phyloP scores from a whole-genome alignment of 1,284 basidiomycete species.

The Xerocomus cyaneibrunnescens region DNA sequence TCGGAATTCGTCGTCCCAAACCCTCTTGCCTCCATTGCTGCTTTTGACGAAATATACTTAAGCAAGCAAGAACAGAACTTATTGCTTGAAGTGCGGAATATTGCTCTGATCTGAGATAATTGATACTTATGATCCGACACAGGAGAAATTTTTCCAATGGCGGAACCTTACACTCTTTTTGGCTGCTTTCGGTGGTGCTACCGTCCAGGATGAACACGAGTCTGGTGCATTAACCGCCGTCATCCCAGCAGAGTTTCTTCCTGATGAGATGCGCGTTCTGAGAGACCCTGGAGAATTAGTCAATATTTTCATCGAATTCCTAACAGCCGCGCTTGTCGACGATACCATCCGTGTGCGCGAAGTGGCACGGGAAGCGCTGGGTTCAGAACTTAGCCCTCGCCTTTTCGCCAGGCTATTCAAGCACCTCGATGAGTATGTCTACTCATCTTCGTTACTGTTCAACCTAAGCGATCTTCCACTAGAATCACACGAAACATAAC shows the following conservation, averaged over 20 bases:
- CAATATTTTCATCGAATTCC: conserved; percentile 63
- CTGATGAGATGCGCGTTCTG: conserved; percentile 66
- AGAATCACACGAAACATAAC: conserved; percentile 51
- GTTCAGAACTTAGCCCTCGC: conserved; percentile 71
- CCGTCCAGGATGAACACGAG: conserved; percentile 53
- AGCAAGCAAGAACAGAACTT: conserved; percentile 39
- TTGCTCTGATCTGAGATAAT: neutral
- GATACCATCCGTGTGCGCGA: conserved; percentile 69
- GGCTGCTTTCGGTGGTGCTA: conserved; percentile 72
- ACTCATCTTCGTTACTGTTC: neutral
- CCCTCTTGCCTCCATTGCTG: conserved; percentile 34
- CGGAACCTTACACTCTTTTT: conserved; percentile 85
- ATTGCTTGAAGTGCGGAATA: conserved; percentile 39
- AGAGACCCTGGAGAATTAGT: conserved; percentile 59
- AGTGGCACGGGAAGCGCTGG: conserved; percentile 76
- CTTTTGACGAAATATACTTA: conserved; percentile 37
- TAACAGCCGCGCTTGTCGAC: conserved; percentile 68
- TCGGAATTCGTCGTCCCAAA: conserved; percentile 48
- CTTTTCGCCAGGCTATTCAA: conserved; percentile 67
- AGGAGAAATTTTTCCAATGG: conserved; percentile 84
- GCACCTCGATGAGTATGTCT: conserved; percentile 70
- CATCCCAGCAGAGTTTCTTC: conserved; percentile 62
- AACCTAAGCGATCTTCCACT: neutral
- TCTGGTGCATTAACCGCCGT: conserved; percentile 49
- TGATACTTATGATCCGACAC: conserved; percentile 15